A percentile compares a stretch with the other conserved stretches of the same genome.
Evolutionary conservation across 139 green algal genomes (phyloP).

Genomic region (Choricystis sp.): DNA sequence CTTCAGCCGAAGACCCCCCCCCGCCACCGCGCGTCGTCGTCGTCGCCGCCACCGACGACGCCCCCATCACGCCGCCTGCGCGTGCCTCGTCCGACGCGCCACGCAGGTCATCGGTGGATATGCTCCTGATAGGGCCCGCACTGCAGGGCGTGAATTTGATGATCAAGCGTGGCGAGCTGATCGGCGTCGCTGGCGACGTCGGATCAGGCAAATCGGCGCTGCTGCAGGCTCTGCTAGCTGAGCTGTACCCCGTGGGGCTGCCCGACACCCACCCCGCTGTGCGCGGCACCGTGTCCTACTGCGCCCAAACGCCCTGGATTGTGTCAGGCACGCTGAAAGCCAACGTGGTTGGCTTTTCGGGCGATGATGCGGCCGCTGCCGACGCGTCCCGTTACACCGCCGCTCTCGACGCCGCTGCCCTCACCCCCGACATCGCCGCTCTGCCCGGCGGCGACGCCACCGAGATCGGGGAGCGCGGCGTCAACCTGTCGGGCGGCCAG

Average conservation of each 20-base stretch:
- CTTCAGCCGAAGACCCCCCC: neutral
- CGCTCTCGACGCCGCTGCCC: constrained; percentile 38
- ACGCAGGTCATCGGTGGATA: no score
- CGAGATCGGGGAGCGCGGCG: constrained; percentile 72
- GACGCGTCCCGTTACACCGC: constrained; percentile 33
- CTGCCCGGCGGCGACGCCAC: constrained; percentile 62
- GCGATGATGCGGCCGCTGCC: no score
- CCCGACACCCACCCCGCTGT: constrained; percentile 7
- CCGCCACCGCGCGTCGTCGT: neutral
- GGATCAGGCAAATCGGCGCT: constrained; percentile 59
- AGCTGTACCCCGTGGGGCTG: constrained; percentile 43
- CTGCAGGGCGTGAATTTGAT: constrained; percentile 27
- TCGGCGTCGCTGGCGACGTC: constrained; percentile 48
- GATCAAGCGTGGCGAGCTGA: constrained; percentile 36
- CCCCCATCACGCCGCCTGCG: no score
- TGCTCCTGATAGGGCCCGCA: no score
- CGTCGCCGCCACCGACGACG: neutral
- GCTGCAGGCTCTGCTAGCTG: constrained; percentile 55
- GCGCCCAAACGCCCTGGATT: constrained; percentile 61
- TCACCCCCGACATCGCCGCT: constrained; percentile 49
- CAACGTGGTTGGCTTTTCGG: constrained; percentile 23
- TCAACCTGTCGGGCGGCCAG: constrained; percentile 71
- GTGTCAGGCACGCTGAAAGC: constrained; percentile 32
- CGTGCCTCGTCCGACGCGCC: no score
- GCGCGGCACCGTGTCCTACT: constrained; percentile 47